phyloP scores from a whole-genome alignment of 2,329 filamentous ascomycete genomes.

The Annulohypoxylon truncatum region DNA sequence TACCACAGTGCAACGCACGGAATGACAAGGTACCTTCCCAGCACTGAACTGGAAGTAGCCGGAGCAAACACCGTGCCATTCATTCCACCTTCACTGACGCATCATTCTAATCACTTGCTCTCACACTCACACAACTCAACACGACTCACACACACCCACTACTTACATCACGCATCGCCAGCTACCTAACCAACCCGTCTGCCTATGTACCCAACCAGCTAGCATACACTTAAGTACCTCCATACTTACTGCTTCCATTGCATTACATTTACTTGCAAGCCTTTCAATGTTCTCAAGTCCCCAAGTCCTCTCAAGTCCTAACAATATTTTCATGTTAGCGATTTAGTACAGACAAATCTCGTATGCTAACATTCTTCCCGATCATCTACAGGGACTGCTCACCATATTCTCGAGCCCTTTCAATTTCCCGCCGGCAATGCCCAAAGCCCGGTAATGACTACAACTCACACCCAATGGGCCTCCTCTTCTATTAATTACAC shows the following conservation, averaged over 20 bases:
- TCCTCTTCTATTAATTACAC: constrained; percentile 39
- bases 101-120: constrained; percentile 18
- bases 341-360: constrained; percentile 22
- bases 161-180: constrained; percentile 25
- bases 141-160: constrained; percentile 10
- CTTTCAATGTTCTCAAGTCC: not conserved
- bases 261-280: not conserved
- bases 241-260: constrained; percentile 3
- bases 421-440: constrained; percentile 45
- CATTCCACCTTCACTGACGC: constrained; percentile 37
- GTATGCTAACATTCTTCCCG: constrained; percentile 43
- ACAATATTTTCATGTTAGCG: constrained; percentile 25
- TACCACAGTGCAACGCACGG: constrained; percentile 46
- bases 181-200: constrained; percentile 6
- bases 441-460: constrained; percentile 47
- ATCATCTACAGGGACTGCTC: constrained; percentile 42
- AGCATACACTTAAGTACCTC: constrained; percentile 23
- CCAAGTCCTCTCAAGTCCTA: too few species aligned
- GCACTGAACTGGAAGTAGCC: constrained; percentile 37
- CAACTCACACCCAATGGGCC: constrained; percentile 39
- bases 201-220: constrained; percentile 20
- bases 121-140: constrained; percentile 17
- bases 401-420: constrained; percentile 35
- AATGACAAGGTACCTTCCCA: constrained; percentile 44
- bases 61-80: constrained; percentile 44